Percentiles rank a stretch among this genome's conserved stretches.
These are phyloP conservation scores for Angophora floribunda DNA, from an alignment of 345 rosid genomes.

Conservation along the genomic window DNA sequence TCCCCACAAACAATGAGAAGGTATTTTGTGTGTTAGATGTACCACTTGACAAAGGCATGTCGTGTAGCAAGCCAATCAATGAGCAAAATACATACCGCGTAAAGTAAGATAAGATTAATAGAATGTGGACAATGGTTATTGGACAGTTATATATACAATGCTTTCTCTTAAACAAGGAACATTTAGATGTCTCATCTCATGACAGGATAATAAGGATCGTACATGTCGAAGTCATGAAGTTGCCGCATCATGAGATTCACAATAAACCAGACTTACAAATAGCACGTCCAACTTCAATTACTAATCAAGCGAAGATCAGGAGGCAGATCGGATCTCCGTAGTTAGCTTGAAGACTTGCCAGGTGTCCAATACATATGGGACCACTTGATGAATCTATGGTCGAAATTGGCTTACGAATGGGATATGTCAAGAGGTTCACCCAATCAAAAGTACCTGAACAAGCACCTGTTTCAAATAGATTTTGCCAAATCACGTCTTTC, in stretches of 20 bases:
- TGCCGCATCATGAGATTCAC: background rate
- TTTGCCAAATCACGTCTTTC: conserved; percentile 4
- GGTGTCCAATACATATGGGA: conserved; percentile 7
- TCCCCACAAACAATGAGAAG: background rate
- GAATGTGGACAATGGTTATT: background rate
- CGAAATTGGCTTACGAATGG: background rate
- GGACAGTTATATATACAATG: background rate
- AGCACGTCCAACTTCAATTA: background rate
- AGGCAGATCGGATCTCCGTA: conserved; percentile 4
- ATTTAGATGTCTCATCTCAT: background rate
- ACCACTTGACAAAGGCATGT: background rate
- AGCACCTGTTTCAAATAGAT: conserved; percentile 1
- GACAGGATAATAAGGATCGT: background rate
- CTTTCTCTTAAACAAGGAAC: background rate
- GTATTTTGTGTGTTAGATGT: background rate
- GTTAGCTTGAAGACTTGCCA: conserved; percentile 8
- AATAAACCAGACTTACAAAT: background rate
- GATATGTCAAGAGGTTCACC: background rate
- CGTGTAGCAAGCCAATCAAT: background rate
- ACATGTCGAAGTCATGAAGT: background rate
- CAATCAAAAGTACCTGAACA: background rate
- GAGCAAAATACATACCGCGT: background rate
- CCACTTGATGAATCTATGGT: conserved; percentile 17
- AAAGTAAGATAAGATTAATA: background rate
- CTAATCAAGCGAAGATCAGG: background rate